Evolutionary conservation across 768 basidiomycete genomes (phyloP).

Genomic region (Boletus sp.): DNA sequence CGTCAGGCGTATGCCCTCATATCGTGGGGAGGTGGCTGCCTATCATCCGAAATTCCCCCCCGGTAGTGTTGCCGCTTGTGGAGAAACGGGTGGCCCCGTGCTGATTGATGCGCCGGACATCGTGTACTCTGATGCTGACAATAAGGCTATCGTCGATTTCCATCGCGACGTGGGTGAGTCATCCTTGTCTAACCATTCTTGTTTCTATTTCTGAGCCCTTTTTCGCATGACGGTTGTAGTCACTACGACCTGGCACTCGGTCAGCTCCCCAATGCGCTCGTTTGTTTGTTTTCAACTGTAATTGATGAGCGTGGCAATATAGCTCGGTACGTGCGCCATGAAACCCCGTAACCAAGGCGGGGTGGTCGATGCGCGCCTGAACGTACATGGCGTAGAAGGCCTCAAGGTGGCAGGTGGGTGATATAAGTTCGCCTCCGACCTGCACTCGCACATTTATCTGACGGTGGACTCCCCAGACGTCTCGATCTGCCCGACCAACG

Average conservation of each 20-base stretch:
- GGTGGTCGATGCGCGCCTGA: constrained; percentile 11
- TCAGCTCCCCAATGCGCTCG: background rate
- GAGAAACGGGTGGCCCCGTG: constrained; percentile 18
- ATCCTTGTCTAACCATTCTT: no score
- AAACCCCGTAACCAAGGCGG: constrained; percentile 32
- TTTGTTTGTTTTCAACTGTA: background rate
- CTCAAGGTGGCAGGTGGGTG: constrained; percentile 18
- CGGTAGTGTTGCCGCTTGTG: constrained; percentile 28
- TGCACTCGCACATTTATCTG: background rate
- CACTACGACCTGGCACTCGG: background rate
- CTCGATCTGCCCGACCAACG: constrained; percentile 34
- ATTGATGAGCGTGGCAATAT: background rate
- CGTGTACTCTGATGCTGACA: background rate
- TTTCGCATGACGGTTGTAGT: background rate
- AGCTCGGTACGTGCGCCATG: constrained; percentile 60
- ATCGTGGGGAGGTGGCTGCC: constrained; percentile 18
- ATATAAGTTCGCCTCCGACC: background rate
- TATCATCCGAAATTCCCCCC: constrained; percentile 30
- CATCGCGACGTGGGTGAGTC: background rate
- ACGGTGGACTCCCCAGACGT: constrained; percentile 26
- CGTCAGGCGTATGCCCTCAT: constrained; percentile 47
- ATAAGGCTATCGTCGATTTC: background rate
- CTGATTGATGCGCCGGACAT: background rate
- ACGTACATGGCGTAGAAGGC: constrained; percentile 11
- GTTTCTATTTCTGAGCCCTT: background rate